Base-by-base conservation (phyloP, 192 early-diverging fungal genomes). In the Entomortierella lignicola region DNA sequence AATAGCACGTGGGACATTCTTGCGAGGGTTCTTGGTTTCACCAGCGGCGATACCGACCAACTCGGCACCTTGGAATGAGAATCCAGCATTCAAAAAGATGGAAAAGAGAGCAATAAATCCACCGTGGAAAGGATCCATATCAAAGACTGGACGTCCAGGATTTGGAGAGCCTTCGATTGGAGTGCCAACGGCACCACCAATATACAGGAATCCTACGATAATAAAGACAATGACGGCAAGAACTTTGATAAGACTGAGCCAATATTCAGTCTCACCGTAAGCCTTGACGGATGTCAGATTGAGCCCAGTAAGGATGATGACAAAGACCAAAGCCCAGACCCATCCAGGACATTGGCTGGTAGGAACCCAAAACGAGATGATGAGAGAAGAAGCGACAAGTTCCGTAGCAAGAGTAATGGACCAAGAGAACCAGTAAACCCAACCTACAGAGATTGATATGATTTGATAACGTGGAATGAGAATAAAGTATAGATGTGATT, bases 41-140 rank as follows among this genome's bases (percentile, higher is more conserved):
- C 94, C 96, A 17, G 94, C 94, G 25, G 95, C 92, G 53, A 97
- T 89, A 52, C 94, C 96, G 18, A 97, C 92, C 51, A 96, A 86
- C 72, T 97, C 96, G 1, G 94, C 94, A 54, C 96, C 96, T 63
- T 92, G 91, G 86, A 93, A 92, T 34, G 94, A 92, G 72, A 94
- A 95, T 31, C 90, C 93, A 15, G 94, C 94, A 27, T 89, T 89
- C 55, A 91, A 84, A 53, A 94, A 90, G 32, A 88, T 85, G 77
- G 85, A 89, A 56, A 93, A 82, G 31, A 92, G 81, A 21, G 87
- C 91, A 7, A 89, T 69, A 59, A 91, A 87, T 20, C 88, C 85
- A 43, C 85, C 87, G 41, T 83, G 83, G 63, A 93, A 92, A 42
- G 90, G 86, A 18, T 75, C 88, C 56, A 79, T 70, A 51, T 79